Conservation (phyloP, 176 grass and related monocot genomes). For the Dendrocalamus sinicus region DNA sequence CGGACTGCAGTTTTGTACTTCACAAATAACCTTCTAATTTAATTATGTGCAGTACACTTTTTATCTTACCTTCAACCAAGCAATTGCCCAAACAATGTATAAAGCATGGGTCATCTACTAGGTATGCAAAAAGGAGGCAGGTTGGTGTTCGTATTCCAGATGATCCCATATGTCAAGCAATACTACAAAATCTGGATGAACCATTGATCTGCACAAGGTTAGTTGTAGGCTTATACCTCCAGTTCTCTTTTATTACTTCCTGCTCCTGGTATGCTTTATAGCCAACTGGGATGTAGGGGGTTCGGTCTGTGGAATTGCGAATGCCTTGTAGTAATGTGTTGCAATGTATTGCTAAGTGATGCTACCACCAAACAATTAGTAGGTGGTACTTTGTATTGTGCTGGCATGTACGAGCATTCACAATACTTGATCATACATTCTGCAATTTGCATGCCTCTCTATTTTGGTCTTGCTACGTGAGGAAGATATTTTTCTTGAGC, state of each 20-base stretch:
- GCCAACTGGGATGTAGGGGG: background rate
- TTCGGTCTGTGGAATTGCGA: background rate
- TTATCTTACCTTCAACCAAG: slow-evolving; percentile 89
- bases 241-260: slow-evolving; percentile 12
- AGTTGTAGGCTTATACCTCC: slow-evolving; percentile 26
- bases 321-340: background rate
- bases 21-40: slow-evolving; percentile 30
- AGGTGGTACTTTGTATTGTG: slow-evolving; percentile 11
- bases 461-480: background rate
- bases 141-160: slow-evolving; percentile 89
- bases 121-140: slow-evolving; percentile 80
- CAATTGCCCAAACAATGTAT: slow-evolving; percentile 87
- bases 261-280: slow-evolving; percentile 3
- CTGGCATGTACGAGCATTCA: slow-evolving; percentile 7
- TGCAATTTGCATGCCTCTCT: background rate
- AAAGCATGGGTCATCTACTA: slow-evolving; percentile 69
- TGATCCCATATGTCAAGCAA: slow-evolving; percentile 81
- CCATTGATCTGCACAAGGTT: slow-evolving; percentile 92
- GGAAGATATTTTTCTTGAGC: background rate
- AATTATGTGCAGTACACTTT: slow-evolving; percentile 82
- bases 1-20: slow-evolving; percentile 27
- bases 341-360: background rate
- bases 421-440: background rate
- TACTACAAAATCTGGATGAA: slow-evolving; percentile 85
- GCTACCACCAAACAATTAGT: background rate